phyloP scores from a whole-genome alignment of 2,329 filamentous ascomycete species.

The Eurotiales sp. region DNA sequence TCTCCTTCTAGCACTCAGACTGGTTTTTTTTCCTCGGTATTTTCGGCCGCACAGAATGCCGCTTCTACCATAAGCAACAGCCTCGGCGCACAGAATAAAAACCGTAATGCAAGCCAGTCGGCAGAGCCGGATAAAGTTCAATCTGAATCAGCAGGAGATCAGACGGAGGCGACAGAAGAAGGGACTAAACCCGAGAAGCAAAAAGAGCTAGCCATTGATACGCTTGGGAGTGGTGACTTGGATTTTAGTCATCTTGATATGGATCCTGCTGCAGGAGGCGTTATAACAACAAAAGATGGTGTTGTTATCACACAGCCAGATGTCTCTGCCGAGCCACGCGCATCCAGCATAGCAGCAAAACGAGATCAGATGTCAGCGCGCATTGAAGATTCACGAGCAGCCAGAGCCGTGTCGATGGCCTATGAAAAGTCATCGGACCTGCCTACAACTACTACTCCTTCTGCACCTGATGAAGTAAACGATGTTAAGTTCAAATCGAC shows the following conservation, averaged over 20 bases:
- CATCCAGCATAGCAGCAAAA: conserved; percentile 33
- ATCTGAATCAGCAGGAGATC: conserved; percentile 13
- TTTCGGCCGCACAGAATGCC: conserved; percentile 90
- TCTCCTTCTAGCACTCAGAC: conserved; percentile 52
- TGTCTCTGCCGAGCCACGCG: conserved; percentile 28
- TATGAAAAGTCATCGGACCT: conserved; percentile 47
- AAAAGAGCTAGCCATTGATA: conserved; percentile 77
- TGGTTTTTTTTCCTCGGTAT: conserved; percentile 90
- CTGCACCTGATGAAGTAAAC: conserved; percentile 32
- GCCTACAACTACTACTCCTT: conserved; percentile 36
- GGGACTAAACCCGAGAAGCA: conserved; percentile 43
- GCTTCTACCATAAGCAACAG: conserved; percentile 72
- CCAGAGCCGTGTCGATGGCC: conserved; percentile 58
- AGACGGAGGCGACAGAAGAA: conserved; percentile 26
- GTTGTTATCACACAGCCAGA: conserved; percentile 36
- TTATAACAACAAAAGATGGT: conserved; percentile 35
- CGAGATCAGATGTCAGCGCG: conserved; percentile 54
- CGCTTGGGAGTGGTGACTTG: conserved; percentile 81
- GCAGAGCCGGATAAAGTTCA: conserved; percentile 11
- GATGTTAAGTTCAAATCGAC: conserved; percentile 26
- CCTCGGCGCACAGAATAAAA: conserved; percentile 50
- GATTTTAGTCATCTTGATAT: conserved; percentile 88
- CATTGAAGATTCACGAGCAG: conserved; percentile 56
- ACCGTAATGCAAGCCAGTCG: conserved; percentile 31
- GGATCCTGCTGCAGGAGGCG: conserved; percentile 31